Evolutionary conservation across 2,329 filamentous ascomycete genomes (phyloP), one percentile per base, ranked within the genome.

Genomic region (Xylaria sp.): DNA sequence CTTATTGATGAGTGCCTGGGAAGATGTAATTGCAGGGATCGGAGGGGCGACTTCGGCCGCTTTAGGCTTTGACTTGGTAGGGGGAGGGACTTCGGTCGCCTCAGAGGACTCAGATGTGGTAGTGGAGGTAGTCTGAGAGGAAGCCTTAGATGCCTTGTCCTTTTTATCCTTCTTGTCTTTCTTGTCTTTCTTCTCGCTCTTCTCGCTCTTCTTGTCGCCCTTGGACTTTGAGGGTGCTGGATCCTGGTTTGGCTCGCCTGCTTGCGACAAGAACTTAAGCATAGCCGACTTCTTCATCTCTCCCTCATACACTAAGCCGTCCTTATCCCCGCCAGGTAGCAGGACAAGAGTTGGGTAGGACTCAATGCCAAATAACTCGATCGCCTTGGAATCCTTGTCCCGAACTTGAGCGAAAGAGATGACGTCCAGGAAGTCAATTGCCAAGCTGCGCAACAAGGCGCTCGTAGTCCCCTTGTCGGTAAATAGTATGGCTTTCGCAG

Each of bases 391-490:
- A 76, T 97, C 92, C 77, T 93, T 96, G 79, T 90, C 83, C 59
- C 93, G 87, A 57, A 97, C 85, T 77, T 98, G 94, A 8, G 87
- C 94, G 35, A 99, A 82, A 3, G 85, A 83, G 65, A 98, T 87
- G 58, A 87, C 86, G 35, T 89, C 93, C 25, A 95, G 83, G 76
- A 94, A 99, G 74, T 98, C 95, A 70, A 97, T 92, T 6, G 95
- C 93, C 55, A 98, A 77, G 63, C 92, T 89, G 75, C 90, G 91
- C 66, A 97, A 79, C 23, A 97, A 81, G 10, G 93, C 87, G 73
- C 91, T 94, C 0, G 91, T 94, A 5, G 90, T 89, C 21, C 93
- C 92, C 81, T 98, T 99, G 58, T 97, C 91, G 2, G 91, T 96
- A 77, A 99, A 98, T 3, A 99, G 81, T 33, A 99, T 87, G 0